phyloP scores from a whole-genome alignment of 2,329 filamentous ascomycete species.

The Cladosporium sp. region DNA sequence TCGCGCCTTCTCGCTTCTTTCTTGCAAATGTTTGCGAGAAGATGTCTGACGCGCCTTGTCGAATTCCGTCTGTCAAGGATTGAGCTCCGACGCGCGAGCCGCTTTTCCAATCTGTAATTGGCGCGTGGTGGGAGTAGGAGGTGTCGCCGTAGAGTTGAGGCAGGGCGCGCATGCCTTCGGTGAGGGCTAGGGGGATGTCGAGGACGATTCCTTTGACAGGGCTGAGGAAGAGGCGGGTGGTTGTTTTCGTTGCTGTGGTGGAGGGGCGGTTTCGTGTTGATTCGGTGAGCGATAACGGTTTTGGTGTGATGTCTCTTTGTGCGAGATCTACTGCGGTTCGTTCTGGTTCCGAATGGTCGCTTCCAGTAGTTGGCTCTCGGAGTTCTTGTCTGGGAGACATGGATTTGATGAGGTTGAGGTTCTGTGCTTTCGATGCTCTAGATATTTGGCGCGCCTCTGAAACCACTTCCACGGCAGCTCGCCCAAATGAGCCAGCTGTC shows the following conservation, averaged over 20 bases:
- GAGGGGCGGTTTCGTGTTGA: slow-evolving; percentile 14
- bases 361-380: too few relatives aligned
- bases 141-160: slow-evolving; percentile 81
- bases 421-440: background rate
- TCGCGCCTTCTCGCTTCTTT: slow-evolving; percentile 5
- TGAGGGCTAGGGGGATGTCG: slow-evolving; percentile 77
- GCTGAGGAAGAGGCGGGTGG: slow-evolving; percentile 71
- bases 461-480: slow-evolving; percentile 52
- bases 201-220: slow-evolving; percentile 38
- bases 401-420: background rate
- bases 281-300: background rate
- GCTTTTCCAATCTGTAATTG: slow-evolving; percentile 71
- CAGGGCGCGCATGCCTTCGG: slow-evolving; percentile 83
- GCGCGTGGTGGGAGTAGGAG: slow-evolving; percentile 69
- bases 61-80: slow-evolving; percentile 8
- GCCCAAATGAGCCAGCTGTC: slow-evolving; percentile 12
- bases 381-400: too few relatives aligned
- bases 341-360: slow-evolving; percentile 9
- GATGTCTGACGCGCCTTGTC: slow-evolving; percentile 1
- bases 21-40: slow-evolving; percentile 2
- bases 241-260: slow-evolving; percentile 51
- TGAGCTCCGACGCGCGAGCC: slow-evolving; percentile 40
- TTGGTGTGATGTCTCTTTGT: background rate
- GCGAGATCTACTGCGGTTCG: background rate
- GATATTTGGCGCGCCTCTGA: slow-evolving; percentile 54